Percentiles rank a stretch among this genome's conserved stretches.
Evolutionary conservation across 148 eudicot genomes (phyloP).

Genomic region (Cornus controversa): DNA sequence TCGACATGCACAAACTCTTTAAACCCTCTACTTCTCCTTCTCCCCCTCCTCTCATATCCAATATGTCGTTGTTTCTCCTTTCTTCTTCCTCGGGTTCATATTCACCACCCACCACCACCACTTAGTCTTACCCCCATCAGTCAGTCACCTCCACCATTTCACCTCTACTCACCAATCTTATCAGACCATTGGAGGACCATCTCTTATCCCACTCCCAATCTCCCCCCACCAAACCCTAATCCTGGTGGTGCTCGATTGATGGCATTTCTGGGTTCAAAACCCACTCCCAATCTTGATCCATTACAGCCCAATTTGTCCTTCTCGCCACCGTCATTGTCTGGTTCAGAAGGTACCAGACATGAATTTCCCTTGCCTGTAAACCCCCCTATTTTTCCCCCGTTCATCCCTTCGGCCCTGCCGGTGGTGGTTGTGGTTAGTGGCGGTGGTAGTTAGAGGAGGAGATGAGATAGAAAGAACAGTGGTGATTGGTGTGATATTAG

Average conservation of each 20-base stretch:
- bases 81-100: slow-evolving; percentile 45
- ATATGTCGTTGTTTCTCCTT: slow-evolving; percentile 13
- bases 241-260: slow-evolving; percentile 50
- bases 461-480: too few relatives aligned
- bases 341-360: slow-evolving; percentile 22
- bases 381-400: not conserved
- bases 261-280: slow-evolving; percentile 46
- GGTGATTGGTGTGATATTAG: too few relatives aligned
- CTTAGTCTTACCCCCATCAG: slow-evolving; percentile 39
- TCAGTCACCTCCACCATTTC: slow-evolving; percentile 34
- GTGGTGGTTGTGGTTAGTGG: too few relatives aligned
- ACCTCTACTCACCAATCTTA: slow-evolving; percentile 24
- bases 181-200: slow-evolving; percentile 29
- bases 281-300: slow-evolving; percentile 38
- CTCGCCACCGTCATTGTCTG: not conserved
- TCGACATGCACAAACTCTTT: slow-evolving; percentile 57
- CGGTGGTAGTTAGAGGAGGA: too few relatives aligned
- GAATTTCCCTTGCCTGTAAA: slow-evolving; percentile 23
- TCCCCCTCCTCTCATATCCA: not conserved
- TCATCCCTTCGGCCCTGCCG: slow-evolving; percentile 36
- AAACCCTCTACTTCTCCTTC: slow-evolving; percentile 29
- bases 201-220: slow-evolving; percentile 35
- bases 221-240: slow-evolving; percentile 36
- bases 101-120: slow-evolving; percentile 40
- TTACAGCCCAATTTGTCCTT: slow-evolving; percentile 18